Percentiles rank a stretch among this genome's conserved stretches.
Conservation (phyloP, 441 rosid species). For the Aleurites moluccanus region DNA sequence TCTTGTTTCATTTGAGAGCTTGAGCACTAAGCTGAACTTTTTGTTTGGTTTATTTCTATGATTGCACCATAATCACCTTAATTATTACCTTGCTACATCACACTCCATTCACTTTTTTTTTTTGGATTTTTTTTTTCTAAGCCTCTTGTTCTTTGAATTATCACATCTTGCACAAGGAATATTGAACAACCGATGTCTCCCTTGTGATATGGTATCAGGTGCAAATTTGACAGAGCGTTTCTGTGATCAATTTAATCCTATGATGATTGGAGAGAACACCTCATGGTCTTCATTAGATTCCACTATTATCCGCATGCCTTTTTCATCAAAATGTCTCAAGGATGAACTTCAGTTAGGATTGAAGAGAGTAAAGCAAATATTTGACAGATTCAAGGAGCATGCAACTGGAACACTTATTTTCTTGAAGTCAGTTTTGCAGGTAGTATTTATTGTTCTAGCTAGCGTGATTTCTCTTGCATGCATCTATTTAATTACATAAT, state of each 20-base stretch:
- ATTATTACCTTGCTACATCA: not conserved
- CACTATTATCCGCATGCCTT: conserved; percentile 94
- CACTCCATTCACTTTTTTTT: not conserved
- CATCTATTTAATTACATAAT: not conserved
- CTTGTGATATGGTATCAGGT: conserved; percentile 48
- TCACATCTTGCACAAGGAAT: conserved; percentile 6
- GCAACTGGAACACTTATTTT: conserved; percentile 79
- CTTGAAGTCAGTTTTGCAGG: conserved; percentile 90
- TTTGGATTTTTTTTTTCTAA: not conserved
- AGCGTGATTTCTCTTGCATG: not conserved
- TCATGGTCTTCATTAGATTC: conserved; percentile 72
- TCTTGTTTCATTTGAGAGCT: not conserved
- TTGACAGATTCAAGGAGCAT: conserved; percentile 74
- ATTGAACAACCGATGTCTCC: conserved; percentile 22
- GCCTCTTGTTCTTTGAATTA: not conserved
- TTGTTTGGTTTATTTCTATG: too few species aligned
- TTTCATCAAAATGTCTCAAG: conserved; percentile 72
- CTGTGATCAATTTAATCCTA: conserved; percentile 84
- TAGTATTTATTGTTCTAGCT: conserved; percentile 32
- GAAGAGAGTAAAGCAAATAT: conserved; percentile 60
- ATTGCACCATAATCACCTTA: too few species aligned
- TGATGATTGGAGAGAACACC: conserved; percentile 76
- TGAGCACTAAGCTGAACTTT: not conserved
- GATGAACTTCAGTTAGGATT: conserved; percentile 83
- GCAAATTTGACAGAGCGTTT: conserved; percentile 83